A percentile compares a stretch with the other conserved stretches of the same genome.
Conservation (phyloP, 75 land plant genomes). For the Cupressus sempervirens region DNA sequence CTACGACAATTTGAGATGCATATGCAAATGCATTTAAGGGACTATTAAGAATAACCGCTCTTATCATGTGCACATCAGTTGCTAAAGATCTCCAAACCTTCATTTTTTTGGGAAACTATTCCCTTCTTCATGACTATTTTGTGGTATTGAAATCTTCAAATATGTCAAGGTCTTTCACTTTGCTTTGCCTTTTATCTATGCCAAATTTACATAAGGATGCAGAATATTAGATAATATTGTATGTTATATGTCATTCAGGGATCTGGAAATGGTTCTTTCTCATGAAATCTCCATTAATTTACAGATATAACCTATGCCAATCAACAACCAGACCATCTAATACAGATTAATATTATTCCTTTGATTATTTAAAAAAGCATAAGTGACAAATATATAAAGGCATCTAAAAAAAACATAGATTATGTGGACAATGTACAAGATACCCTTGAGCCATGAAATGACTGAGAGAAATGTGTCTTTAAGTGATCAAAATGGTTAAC, state of each 20-base stretch:
- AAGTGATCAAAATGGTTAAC: not conserved
- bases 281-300: not conserved
- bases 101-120: not conserved
- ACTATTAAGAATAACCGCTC: not conserved
- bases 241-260: not conserved
- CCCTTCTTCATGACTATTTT: not conserved
- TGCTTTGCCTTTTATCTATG: not conserved
- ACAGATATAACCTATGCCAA: not conserved
- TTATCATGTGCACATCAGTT: not conserved
- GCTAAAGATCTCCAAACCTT: not conserved
- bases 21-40: not conserved
- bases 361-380: not conserved
- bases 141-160: too few species aligned
- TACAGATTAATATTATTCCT: not conserved
- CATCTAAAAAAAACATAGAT: not conserved
- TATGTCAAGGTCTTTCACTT: not conserved
- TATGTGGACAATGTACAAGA: not conserved
- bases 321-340: not conserved
- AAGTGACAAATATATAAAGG: not conserved
- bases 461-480: not conserved
- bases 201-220: not conserved
- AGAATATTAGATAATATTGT: not conserved
- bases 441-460: not conserved
- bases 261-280: not conserved
- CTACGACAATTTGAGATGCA: not conserved